Conservation (phyloP, 345 rosid genomes). For the Eucalyptus coolabah region DNA sequence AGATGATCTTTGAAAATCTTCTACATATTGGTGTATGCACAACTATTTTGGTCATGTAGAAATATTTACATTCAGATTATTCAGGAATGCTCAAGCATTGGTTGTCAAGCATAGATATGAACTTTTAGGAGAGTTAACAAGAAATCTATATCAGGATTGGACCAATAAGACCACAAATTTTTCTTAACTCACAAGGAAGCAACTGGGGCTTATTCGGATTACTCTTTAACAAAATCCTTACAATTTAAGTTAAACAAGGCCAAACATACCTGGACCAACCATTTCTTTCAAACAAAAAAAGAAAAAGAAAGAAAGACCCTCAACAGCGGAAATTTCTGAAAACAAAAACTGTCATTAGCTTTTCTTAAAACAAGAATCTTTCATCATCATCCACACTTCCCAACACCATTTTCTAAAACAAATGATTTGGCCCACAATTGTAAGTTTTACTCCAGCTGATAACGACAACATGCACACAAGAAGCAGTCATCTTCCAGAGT, state of each 20-base stretch:
- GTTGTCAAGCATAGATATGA: not conserved
- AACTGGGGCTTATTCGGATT: not conserved
- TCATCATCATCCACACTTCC: not conserved
- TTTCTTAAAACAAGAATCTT: not conserved
- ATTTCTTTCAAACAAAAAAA: not conserved
- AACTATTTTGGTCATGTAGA: not conserved
- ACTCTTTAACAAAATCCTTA: not conserved
- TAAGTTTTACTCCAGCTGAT: not conserved
- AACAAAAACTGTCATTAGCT: not conserved
- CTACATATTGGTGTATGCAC: not conserved
- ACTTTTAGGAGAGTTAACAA: not conserved
- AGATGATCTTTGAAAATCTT: not conserved
- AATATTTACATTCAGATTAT: not conserved
- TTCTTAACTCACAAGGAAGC: not conserved
- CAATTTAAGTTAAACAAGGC: not conserved
- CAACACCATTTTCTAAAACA: not conserved
- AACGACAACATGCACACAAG: not conserved
- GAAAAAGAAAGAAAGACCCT: not conserved
- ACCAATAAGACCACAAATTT: not conserved
- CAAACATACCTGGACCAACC: not conserved
- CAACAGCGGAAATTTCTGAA: not conserved
- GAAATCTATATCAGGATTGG: not conserved
- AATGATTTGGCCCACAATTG: not conserved
- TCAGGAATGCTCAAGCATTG: not conserved
- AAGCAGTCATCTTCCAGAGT: not conserved